A percentile compares a stretch with the other conserved stretches of the same genome.
Evolutionary conservation across 352 stramenopile species (phyloP).

Genomic region (Phytophthora pluvialis): DNA sequence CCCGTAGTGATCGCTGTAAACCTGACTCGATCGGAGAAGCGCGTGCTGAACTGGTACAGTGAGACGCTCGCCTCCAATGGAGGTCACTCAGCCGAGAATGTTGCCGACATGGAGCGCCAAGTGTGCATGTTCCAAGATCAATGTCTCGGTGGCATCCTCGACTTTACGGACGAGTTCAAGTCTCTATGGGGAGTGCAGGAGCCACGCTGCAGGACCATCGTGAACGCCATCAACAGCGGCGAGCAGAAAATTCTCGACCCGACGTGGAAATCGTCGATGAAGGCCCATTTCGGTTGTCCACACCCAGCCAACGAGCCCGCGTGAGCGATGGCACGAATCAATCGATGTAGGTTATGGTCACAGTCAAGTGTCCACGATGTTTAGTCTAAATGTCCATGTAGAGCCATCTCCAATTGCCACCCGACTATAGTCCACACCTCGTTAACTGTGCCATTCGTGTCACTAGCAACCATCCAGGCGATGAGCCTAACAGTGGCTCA

Average conservation of each 20-base stretch:
- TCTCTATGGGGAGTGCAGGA: conserved; percentile 40
- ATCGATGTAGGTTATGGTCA: conserved; percentile 5
- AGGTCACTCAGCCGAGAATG: conserved; percentile 27
- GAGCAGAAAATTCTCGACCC: conserved; percentile 31
- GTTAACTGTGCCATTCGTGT: too few relatives aligned
- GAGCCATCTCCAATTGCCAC: background rate
- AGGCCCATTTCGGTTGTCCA: conserved; percentile 47
- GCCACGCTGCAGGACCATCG: conserved; percentile 43
- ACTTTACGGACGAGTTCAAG: conserved; percentile 55
- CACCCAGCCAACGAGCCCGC: conserved; percentile 18
- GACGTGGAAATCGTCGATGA: conserved; percentile 44
- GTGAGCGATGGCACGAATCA: background rate
- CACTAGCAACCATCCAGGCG: too few relatives aligned
- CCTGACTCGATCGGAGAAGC: conserved; percentile 35
- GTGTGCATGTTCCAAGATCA: conserved; percentile 55
- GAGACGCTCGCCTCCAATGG: conserved; percentile 28
- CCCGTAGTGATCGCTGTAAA: conserved; percentile 36
- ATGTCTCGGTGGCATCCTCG: conserved; percentile 47
- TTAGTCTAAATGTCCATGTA: conserved; percentile 8
- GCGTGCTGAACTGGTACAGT: conserved; percentile 47
- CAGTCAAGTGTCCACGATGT: conserved; percentile 13
- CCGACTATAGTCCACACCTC: too few relatives aligned
- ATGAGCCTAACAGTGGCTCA: too few relatives aligned
- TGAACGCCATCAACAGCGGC: conserved; percentile 42
- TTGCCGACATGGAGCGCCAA: conserved; percentile 55